A percentile compares a stretch with the other conserved stretches of the same genome.
Evolutionary conservation across 108 stramenopile genomes (phyloP).

Genomic region (Schizochytrium sp.): DNA sequence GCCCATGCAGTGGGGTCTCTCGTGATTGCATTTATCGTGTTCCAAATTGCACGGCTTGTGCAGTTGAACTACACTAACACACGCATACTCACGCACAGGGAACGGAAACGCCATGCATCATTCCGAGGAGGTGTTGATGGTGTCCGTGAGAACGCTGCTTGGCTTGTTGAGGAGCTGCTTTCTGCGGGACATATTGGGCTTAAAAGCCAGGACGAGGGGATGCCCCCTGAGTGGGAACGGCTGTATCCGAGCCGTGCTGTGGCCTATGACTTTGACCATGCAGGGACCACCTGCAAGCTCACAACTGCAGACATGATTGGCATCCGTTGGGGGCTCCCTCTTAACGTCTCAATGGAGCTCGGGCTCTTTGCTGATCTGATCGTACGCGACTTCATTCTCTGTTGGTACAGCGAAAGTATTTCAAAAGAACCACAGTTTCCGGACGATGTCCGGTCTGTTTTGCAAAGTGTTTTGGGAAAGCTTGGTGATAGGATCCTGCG

Average conservation of each 20-base stretch:
- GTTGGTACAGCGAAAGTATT: slow-evolving; percentile 58
- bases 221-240: slow-evolving; percentile 40
- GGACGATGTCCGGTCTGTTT: slow-evolving; percentile 54
- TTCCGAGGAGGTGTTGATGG: slow-evolving; percentile 17
- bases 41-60: neutral
- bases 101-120: neutral
- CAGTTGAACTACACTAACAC: neutral
- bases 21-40: neutral
- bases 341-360: slow-evolving; percentile 44
- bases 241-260: slow-evolving; percentile 7
- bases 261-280: slow-evolving; percentile 34
- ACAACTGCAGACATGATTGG: slow-evolving; percentile 52
- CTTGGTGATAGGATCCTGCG: slow-evolving; percentile 48
- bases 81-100: neutral
- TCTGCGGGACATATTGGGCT: neutral
- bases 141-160: neutral
- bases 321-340: slow-evolving; percentile 51
- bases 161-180: slow-evolving; percentile 25
- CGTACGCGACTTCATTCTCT: slow-evolving; percentile 37
- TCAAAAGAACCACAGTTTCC: slow-evolving; percentile 48
- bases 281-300: slow-evolving; percentile 29
- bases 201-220: neutral
- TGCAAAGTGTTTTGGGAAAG: slow-evolving; percentile 33
- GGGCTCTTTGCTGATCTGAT: slow-evolving; percentile 48
- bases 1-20: neutral